phyloP scores from a whole-genome alignment of 495 filamentous ascomycete species.

The Penicillium maclennaniae region DNA sequence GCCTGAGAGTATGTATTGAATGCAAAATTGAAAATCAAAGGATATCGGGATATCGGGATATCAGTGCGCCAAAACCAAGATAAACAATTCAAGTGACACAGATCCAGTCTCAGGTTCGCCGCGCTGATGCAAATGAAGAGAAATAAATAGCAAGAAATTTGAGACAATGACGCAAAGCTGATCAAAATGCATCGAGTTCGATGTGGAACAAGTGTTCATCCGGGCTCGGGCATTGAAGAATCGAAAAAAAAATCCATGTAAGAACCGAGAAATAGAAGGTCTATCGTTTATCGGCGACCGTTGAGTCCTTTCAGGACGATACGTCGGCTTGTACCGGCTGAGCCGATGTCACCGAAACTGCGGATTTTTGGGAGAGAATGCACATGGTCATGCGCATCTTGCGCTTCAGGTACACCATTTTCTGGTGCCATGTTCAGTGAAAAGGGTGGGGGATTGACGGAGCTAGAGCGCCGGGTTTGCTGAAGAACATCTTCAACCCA shows the following conservation, averaged over 20 bases:
- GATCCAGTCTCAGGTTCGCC: slow-evolving; percentile 13
- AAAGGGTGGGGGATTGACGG: slow-evolving; percentile 24
- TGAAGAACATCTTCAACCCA: slow-evolving; percentile 48
- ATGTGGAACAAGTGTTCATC: not conserved
- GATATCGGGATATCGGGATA: not conserved
- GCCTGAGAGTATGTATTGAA: not conserved
- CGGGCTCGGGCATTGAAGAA: not conserved
- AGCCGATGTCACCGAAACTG: slow-evolving; percentile 42
- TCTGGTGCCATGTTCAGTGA: slow-evolving; percentile 1
- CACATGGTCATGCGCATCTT: slow-evolving; percentile 8
- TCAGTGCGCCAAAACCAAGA: slow-evolving; percentile 6
- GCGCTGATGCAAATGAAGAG: slow-evolving; percentile 30
- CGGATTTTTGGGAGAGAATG: slow-evolving; percentile 31
- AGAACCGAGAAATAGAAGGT: not conserved
- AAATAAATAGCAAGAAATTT: slow-evolving; percentile 2
- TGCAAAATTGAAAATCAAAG: too few species aligned
- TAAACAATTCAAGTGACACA: slow-evolving; percentile 9
- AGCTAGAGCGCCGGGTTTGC: slow-evolving; percentile 39
- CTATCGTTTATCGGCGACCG: slow-evolving; percentile 18
- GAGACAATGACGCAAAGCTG: not conserved
- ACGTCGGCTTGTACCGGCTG: slow-evolving; percentile 34
- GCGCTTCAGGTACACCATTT: not conserved
- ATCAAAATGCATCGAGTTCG: not conserved
- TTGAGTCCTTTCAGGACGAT: slow-evolving; percentile 37
- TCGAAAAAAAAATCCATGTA: not conserved